Conservation (phyloP, 208 protist genomes). For the Acanthamoeba royreba region DNA sequence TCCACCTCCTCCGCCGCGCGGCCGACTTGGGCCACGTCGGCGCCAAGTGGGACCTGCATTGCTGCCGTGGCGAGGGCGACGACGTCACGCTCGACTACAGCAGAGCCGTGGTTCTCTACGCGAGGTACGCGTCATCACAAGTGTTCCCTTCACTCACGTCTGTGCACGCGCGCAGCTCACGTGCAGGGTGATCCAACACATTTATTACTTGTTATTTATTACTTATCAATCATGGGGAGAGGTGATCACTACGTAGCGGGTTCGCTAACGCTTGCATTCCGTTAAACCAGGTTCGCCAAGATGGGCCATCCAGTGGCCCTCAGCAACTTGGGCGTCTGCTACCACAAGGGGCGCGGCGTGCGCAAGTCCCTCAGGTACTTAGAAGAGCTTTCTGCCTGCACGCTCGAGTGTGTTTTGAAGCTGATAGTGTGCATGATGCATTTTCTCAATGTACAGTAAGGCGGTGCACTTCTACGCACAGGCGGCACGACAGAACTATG, state of each 20-base stretch:
- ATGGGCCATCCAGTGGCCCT: slow-evolving; percentile 46
- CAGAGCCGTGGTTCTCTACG: background rate
- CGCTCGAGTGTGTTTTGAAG: no score
- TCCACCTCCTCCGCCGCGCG: slow-evolving; percentile 6
- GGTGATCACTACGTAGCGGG: no score
- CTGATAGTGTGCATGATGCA: background rate
- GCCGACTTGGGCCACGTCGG: background rate
- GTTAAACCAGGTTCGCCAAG: slow-evolving; percentile 23
- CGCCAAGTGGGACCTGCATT: slow-evolving; percentile 26
- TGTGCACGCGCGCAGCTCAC: background rate
- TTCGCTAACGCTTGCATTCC: background rate
- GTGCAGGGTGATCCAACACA: background rate
- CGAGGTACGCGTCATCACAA: background rate
- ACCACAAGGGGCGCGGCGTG: slow-evolving; percentile 47
- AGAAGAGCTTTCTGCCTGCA: background rate
- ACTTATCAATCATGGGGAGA: no score
- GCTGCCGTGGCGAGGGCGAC: slow-evolving; percentile 23
- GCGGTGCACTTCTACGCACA: slow-evolving; percentile 47
- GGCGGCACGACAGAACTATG: slow-evolving; percentile 11
- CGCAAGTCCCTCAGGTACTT: background rate
- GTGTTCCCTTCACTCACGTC: background rate
- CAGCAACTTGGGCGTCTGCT: slow-evolving; percentile 61
- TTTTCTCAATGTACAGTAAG: background rate
- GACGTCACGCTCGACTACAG: background rate
- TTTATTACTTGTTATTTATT: background rate